Evolutionary conservation across 1,284 basidiomycete species (phyloP), one percentile per base, ranked within the genome.

Genomic region (Pseudozyma tsukubaensis): DNA sequence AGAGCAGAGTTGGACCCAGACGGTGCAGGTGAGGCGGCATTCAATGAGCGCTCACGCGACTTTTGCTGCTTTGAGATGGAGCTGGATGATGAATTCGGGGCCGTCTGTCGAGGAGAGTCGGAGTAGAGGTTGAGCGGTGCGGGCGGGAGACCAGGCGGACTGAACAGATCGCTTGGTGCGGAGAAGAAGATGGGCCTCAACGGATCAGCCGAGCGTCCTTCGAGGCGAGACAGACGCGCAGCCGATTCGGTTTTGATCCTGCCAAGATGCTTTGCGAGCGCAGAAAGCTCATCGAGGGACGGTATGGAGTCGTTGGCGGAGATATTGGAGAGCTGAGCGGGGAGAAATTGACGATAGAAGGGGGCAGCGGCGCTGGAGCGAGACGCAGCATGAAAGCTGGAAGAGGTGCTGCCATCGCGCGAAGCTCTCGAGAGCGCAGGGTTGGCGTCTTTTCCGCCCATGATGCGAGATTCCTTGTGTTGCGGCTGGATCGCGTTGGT

Each of bases 281-380:
- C 65, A 1, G 69, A 59, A 21, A 76, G 65, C 34, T 76, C 73
- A n/a, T 76, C 73, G 24, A 76, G 69, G 11, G 73, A 54, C 0
- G 73, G 73, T 50, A 76, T 76, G 14, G 73, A 32, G 43, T 76
- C 73, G 18, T 66, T 69, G 34, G 68, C 40, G 3, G 63, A 63
- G 52, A 72, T 72, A 18, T 67, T 63, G 49, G 69, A 63, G 11
- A 72, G 69, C 59, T 69, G 69, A 4, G 58, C 39, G 0, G 73
- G 73, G 1, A 76, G 62, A n/a, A 76, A 76, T n/a, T 72, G 73
- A 19, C 73, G 73, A 43, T 76, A 76, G 53, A 72, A 76, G 9
- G 73, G 73, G 3, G 43, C 50, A 43, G 18, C 54, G 21, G 18
- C 40, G 45, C 52, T 47, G 35, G 53, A 14, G 9, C 67, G 61